Evolutionary conservation across 177 flowering plant genomes (phyloP).

Genomic region (Vitis hybrid): DNA sequence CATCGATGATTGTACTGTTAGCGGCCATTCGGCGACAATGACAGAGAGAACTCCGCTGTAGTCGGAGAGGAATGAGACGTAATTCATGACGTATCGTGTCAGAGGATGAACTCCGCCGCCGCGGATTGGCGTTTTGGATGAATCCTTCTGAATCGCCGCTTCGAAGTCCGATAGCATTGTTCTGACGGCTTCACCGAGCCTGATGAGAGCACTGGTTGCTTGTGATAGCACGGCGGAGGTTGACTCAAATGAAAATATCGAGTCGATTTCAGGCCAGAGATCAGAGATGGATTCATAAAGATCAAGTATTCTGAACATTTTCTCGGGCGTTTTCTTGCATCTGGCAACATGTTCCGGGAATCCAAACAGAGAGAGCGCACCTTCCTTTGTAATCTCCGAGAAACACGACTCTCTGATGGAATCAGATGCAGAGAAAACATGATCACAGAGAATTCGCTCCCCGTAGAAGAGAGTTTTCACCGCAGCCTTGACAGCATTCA

Average conservation of each 20-base stretch:
- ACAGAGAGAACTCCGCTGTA: conserved; percentile 56
- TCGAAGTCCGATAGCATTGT: conserved; percentile 65
- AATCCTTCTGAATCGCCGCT: conserved; percentile 68
- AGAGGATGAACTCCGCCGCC: conserved; percentile 86
- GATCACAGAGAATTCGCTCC: conserved; percentile 74
- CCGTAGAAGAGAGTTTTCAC: conserved; percentile 63
- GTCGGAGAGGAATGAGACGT: conserved; percentile 60
- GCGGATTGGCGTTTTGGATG: conserved; percentile 42
- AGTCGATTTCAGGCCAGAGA: conserved; percentile 63
- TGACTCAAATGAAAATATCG: conserved; percentile 59
- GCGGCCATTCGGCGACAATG: conserved; percentile 56
- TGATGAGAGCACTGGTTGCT: conserved; percentile 45
- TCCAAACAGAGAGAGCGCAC: conserved; percentile 47
- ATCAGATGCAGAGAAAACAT: conserved; percentile 59
- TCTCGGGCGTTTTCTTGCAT: conserved; percentile 71
- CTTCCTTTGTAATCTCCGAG: conserved; percentile 54
- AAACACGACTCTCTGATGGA: conserved; percentile 60
- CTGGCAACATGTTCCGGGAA: conserved; percentile 68
- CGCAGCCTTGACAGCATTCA: conserved; percentile 48
- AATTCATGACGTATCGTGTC: conserved; percentile 87
- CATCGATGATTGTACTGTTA: conserved; percentile 23
- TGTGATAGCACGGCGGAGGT: conserved; percentile 46
- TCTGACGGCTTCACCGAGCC: conserved; percentile 61
- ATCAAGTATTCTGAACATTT: conserved; percentile 69
- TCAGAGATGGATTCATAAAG: conserved; percentile 66